Conservation (phyloP, 768 basidiomycete species). For the Cystofilobasidium macerans region DNA sequence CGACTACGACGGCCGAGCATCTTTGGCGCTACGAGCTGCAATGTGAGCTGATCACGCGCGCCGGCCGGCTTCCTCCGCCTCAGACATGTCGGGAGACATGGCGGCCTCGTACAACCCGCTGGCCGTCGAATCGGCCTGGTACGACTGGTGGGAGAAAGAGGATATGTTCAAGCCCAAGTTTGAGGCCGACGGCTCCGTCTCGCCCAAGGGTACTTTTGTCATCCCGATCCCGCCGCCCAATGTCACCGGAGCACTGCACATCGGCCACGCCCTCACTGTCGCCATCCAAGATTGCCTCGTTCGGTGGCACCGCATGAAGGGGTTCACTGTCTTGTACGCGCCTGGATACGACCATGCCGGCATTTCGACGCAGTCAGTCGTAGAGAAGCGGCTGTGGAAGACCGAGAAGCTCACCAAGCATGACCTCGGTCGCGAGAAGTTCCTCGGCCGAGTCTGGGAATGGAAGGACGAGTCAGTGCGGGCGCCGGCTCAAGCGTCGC, state of each 20-base stretch:
- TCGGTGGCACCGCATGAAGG: constrained; percentile 95
- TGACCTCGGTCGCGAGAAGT: constrained; percentile 86
- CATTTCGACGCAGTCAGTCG: constrained; percentile 94
- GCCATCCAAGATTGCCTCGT: constrained; percentile 82
- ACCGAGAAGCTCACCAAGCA: constrained; percentile 69
- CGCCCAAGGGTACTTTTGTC: constrained; percentile 62
- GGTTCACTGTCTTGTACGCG: constrained; percentile 74
- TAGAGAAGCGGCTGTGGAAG: constrained; percentile 85
- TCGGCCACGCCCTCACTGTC: constrained; percentile 84
- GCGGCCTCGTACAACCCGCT: constrained; percentile 88
- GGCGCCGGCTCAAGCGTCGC: no score
- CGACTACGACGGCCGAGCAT: no score
- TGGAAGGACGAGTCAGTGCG: constrained; percentile 97
- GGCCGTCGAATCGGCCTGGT: constrained; percentile 90
- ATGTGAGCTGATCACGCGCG: no score
- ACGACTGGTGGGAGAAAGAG: constrained; percentile 89
- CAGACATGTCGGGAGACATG: constrained; percentile 81
- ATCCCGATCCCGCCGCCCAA: constrained; percentile 90
- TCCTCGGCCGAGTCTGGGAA: constrained; percentile 78
- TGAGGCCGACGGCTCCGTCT: constrained; percentile 48
- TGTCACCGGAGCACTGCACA: constrained; percentile 89
- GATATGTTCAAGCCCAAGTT: constrained; percentile 79
- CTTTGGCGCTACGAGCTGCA: no score
- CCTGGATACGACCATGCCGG: constrained; percentile 98
- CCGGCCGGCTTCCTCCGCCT: not conserved